Evolutionary conservation across 2,329 filamentous ascomycete genomes (phyloP).

Genomic region (Cladophialophora immunda): DNA sequence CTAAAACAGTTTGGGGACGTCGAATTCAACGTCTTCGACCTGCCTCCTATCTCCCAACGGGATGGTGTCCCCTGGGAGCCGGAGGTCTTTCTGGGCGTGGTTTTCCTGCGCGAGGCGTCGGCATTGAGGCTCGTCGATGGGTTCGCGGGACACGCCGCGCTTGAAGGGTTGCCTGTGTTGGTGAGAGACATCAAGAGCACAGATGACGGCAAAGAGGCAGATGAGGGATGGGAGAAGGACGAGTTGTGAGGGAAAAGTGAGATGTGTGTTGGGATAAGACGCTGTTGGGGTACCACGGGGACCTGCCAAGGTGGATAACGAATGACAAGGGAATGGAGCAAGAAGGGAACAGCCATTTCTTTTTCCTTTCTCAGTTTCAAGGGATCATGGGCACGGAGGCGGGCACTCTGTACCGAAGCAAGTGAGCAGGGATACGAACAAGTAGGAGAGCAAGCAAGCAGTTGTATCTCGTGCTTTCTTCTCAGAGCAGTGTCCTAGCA

Average conservation of each 20-base stretch:
- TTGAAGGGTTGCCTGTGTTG: slow-evolving; percentile 9
- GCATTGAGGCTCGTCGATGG: slow-evolving; percentile 15
- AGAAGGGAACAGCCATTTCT: too few relatives aligned
- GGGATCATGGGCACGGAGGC: too few relatives aligned
- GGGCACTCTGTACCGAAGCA: too few relatives aligned
- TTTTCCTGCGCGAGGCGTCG: slow-evolving; percentile 11
- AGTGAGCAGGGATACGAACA: too few relatives aligned
- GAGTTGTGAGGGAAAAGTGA: slow-evolving; percentile 19
- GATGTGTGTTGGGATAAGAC: too few relatives aligned
- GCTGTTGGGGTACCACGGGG: too few relatives aligned
- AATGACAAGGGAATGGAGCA: too few relatives aligned
- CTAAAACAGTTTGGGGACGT: slow-evolving; percentile 17
- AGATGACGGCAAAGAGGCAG: background rate
- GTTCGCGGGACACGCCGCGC: slow-evolving; percentile 15
- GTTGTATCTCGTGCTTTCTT: too few relatives aligned
- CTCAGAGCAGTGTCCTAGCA: too few relatives aligned
- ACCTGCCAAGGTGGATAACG: too few relatives aligned
- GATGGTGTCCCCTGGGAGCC: slow-evolving; percentile 18
- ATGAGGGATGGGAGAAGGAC: background rate
- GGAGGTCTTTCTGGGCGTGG: slow-evolving; percentile 23
- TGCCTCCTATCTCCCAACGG: slow-evolving; percentile 5
- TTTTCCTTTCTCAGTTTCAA: too few relatives aligned
- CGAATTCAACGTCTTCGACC: slow-evolving; percentile 25
- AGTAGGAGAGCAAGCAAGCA: too few relatives aligned
- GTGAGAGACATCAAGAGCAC: slow-evolving; percentile 2